Base-by-base conservation (phyloP, 768 basidiomycete species). In the Boletus barrowsii region DNA sequence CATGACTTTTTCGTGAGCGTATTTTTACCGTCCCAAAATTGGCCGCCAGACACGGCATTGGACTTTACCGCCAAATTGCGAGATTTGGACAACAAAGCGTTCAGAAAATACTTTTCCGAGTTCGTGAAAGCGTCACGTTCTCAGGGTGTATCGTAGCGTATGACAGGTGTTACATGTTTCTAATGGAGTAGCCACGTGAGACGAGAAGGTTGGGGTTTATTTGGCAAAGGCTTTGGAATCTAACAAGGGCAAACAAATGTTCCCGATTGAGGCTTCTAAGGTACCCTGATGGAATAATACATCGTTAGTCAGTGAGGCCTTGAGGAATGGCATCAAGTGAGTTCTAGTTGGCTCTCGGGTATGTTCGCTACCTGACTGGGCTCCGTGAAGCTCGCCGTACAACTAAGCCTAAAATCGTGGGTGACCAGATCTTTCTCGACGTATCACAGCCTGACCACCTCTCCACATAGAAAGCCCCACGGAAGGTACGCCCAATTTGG, bases 21-120 rank as follows among this genome's bases (percentile, higher is more conserved):
- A 29, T 93, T 92, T 72, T 80, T 99, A 18, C 95, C 97, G 2
- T 84, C 92, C 10, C 85, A 96, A 73, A 83, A 86, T 57, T 94
- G 93, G 82, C 94, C 97, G 32, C 72, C 79, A 20, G 84, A 88
- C 42, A 84, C 80, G 26, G 87, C 90, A 4, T 57, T 85, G 42
- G 88, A 94, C 59, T 92, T 97, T 58, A 81, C 86, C 2, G 79
- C 79, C 17, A 90, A 90, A 67, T 70, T 93, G 62, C 80, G 84
- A 55, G 84, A 84, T 68, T 71, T 88, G 53, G 91, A 93, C 64
- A 75, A 77, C 60, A 92, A 88, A 68, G 74, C 69, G 35, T 93
- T 93, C 74, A 79, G 88, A 63, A 93, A 90, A 76, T 93, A 90
- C 72, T 93, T 92, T 71, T 81, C 87, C 24, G 91, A 93, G 63